Evolutionary conservation across 345 rosid species (phyloP).

Genomic region (Gossypium rotundifolium): DNA sequence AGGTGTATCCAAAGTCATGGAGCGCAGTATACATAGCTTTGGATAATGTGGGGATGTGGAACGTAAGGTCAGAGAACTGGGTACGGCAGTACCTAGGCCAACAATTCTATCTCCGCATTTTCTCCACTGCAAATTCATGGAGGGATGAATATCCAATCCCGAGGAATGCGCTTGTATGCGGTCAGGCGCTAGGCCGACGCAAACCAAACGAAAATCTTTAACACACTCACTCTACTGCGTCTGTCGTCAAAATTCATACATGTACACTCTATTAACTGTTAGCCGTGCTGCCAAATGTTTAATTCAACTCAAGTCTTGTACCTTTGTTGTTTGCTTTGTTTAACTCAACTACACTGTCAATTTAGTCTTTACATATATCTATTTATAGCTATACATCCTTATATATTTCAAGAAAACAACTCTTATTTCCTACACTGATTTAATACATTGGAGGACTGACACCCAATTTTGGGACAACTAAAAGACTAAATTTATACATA

Average conservation of each 20-base stretch:
- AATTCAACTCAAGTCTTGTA: neutral
- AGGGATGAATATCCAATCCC: conserved; percentile 72
- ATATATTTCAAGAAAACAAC: too few relatives aligned
- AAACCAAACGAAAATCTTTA: neutral
- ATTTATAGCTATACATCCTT: too few relatives aligned
- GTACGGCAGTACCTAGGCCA: conserved; percentile 61
- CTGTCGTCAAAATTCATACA: neutral
- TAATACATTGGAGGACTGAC: too few relatives aligned
- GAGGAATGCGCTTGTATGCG: conserved; percentile 50
- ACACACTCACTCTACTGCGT: neutral
- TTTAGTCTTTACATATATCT: too few relatives aligned
- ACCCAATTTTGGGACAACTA: too few relatives aligned
- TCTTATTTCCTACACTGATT: too few relatives aligned
- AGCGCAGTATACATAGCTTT: conserved; percentile 61
- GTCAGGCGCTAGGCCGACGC: conserved; percentile 40
- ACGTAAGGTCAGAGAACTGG: conserved; percentile 69
- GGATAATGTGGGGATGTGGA: conserved; percentile 84
- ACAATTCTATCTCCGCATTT: conserved; percentile 57
- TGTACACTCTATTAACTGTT: neutral
- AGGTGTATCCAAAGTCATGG: conserved; percentile 77
- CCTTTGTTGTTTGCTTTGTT: neutral
- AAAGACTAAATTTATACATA: too few relatives aligned
- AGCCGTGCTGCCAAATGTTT: neutral
- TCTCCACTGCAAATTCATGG: conserved; percentile 50
- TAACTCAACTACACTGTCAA: neutral